Conservation (phyloP, 305 asterid genomes). For the Ilex paraguariensis region DNA sequence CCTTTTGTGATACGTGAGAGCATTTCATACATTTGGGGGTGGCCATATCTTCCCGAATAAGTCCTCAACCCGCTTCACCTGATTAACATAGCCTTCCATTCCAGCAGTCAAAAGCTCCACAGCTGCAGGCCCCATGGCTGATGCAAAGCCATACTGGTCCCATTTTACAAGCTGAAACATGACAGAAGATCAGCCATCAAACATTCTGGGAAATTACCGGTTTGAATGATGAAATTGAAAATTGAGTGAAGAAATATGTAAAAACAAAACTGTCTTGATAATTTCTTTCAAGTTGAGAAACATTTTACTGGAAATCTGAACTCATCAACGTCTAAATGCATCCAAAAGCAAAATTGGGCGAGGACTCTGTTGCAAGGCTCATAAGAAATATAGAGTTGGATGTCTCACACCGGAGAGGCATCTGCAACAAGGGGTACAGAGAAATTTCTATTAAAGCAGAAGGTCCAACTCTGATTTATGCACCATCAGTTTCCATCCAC, state of each 20-base stretch:
- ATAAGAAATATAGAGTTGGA: too few relatives aligned
- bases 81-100: constrained; percentile 65
- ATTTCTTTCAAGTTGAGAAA: too few relatives aligned
- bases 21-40: constrained; percentile 74
- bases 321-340: too few relatives aligned
- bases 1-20: background rate
- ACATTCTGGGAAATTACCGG: background rate
- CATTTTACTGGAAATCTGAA: too few relatives aligned
- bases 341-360: too few relatives aligned
- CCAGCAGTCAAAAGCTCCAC: constrained; percentile 75
- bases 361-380: too few relatives aligned
- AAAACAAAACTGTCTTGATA: too few relatives aligned
- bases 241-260: too few relatives aligned
- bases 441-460: too few relatives aligned
- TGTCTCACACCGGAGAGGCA: too few relatives aligned
- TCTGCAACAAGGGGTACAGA: too few relatives aligned
- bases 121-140: constrained; percentile 83
- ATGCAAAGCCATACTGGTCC: constrained; percentile 83
- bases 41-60: constrained; percentile 94
- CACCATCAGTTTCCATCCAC: background rate
- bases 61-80: constrained; percentile 71
- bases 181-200: background rate
- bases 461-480: background rate
- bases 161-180: constrained; percentile 70
- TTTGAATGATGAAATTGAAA: too few relatives aligned